Base-by-base conservation (phyloP, 352 stramenopile species). In the Globisporangium okanoganense region DNA sequence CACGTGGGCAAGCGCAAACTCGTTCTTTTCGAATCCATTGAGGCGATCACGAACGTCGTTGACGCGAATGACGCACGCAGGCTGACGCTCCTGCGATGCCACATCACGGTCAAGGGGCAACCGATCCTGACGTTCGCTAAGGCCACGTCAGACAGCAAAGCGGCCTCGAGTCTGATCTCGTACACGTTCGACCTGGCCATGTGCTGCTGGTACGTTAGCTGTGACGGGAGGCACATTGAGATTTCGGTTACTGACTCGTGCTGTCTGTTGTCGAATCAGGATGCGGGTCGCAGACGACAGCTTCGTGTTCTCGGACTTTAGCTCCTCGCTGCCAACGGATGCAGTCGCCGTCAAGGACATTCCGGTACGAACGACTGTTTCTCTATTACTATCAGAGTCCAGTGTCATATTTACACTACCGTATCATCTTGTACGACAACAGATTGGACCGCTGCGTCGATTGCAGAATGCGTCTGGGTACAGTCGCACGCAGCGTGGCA, bases 221-320 rank as follows among this genome's bases (percentile, higher is more conserved):
- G 36, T 20, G 36, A 18, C n/a, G 3, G 10, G 40, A 13, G 36
- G 20, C 43, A 9, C 29, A 60, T 60, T 33, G 29, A 33, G 3
- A 33, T 33, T n/a, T 43, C n/a, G 14, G 44, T 33, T 35, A 12
- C 45, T 31, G 3, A 61, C 13, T 53, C 12, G 24, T 9, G 55
- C n/a, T 50, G 54, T 58, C 16, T 51, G 16, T 43, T 13, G 25
- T 57, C 22, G 53, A 5, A 20, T 25, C 50, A 95, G 85, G 86
- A 90, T 95, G 82, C 82, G 87, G 47, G 81, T 94, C 10, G 83
- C 82, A 14, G 87, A 94, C 62, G 81, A 93, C 56, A 90, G 73
- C 47, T 95, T 95, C 58, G 77, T 88, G 24, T 95, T 85, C 59
- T 95, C 87, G 9, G 87, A 95, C 52, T 95, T 95, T 61, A 71